A percentile compares a stretch with the other conserved stretches of the same genome.
These are phyloP conservation scores for Talaromyces trachyspermus DNA, from an alignment of 495 filamentous ascomycete genomes.

Conservation along the genomic window DNA sequence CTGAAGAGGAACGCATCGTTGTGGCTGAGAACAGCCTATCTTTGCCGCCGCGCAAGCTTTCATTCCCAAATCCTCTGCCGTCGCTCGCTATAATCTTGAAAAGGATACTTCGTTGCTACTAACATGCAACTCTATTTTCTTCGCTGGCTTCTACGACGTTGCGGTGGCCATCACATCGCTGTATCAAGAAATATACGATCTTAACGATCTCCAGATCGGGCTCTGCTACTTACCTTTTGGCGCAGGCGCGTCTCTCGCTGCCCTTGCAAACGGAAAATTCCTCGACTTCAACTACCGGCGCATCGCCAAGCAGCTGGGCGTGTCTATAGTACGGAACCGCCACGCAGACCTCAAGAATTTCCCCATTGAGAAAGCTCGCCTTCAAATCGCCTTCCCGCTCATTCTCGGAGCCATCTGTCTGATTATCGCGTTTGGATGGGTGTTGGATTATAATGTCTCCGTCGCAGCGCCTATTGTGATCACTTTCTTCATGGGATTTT, in stretches of 20 bases:
- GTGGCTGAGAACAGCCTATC: constrained; percentile 6
- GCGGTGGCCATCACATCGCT: constrained; percentile 25
- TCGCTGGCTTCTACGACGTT: constrained; percentile 33
- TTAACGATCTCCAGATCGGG: constrained; percentile 31
- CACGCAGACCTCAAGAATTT: constrained; percentile 30
- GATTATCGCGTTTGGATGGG: constrained; percentile 34
- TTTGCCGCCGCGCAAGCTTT: constrained; percentile 29
- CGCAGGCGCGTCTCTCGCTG: constrained; percentile 66
- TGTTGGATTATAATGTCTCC: constrained; percentile 26
- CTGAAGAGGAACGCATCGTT: constrained; percentile 13
- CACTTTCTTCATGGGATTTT: constrained; percentile 53
- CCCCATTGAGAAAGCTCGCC: constrained; percentile 30
- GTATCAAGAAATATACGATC: constrained; percentile 22
- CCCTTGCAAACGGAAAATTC: constrained; percentile 75
- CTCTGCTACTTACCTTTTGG: constrained; percentile 33
- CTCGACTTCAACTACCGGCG: constrained; percentile 45
- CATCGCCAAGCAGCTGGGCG: constrained; percentile 21
- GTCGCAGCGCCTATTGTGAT: constrained; percentile 42
- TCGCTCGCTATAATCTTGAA: constrained; percentile 41
- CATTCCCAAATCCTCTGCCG: constrained; percentile 24
- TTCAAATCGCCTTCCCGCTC: constrained; percentile 26
- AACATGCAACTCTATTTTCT: constrained; percentile 32
- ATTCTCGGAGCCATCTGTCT: constrained; percentile 25
- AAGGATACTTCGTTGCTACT: constrained; percentile 48
- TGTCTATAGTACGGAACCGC: constrained; percentile 37